Conservation (phyloP, 2,329 filamentous ascomycete genomes). For the Plectosphaerella cucumerina region DNA sequence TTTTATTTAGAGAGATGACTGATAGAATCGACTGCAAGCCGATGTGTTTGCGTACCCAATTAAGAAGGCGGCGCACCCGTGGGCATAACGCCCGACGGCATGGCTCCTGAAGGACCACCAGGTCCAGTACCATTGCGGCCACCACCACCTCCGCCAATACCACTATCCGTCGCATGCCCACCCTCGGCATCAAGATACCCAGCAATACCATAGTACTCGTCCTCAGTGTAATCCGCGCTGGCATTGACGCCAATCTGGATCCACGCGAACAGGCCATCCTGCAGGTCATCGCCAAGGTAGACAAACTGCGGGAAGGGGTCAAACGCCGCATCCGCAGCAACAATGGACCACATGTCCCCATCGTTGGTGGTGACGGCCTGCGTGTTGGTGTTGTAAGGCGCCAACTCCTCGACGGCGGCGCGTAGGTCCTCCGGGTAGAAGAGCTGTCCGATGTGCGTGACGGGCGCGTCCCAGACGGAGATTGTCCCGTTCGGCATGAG, state of each 20-base stretch:
- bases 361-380: slow-evolving; percentile 45
- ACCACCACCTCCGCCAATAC: slow-evolving; percentile 3
- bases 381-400: slow-evolving; percentile 44
- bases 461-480: slow-evolving; percentile 24
- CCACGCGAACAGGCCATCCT: slow-evolving; percentile 52
- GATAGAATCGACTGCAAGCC: too few relatives aligned
- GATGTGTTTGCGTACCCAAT: too few relatives aligned
- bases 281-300: slow-evolving; percentile 46
- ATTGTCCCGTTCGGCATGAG: slow-evolving; percentile 27
- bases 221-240: slow-evolving; percentile 11
- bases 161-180: slow-evolving; percentile 3
- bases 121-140: neutral
- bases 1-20: too few relatives aligned
- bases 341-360: slow-evolving; percentile 35
- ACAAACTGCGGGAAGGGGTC: slow-evolving; percentile 55
- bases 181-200: slow-evolving; percentile 7
- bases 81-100: too few relatives aligned
- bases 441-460: slow-evolving; percentile 60
- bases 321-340: slow-evolving; percentile 40
- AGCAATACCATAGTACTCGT: slow-evolving; percentile 8
- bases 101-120: slow-evolving; percentile 7
- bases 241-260: slow-evolving; percentile 47
- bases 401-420: slow-evolving; percentile 39
- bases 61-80: too few relatives aligned
- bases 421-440: slow-evolving; percentile 60